Evolutionary conservation across 768 basidiomycete genomes (phyloP).

Genomic region (Jaapia argillacea): DNA sequence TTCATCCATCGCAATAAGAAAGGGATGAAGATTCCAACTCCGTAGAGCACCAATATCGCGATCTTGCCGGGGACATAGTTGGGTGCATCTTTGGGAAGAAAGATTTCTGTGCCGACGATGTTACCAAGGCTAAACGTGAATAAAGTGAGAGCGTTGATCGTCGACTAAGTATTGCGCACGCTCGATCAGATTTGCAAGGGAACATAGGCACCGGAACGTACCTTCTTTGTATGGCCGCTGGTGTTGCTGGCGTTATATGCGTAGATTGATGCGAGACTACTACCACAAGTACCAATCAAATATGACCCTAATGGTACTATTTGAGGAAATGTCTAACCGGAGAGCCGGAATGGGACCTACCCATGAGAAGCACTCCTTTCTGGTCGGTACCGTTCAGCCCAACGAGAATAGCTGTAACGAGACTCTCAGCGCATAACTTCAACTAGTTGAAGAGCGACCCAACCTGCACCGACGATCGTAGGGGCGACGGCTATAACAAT

Average conservation of each 20-base stretch:
- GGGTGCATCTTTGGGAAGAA: constrained; percentile 52
- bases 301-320: constrained; percentile 29
- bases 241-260: constrained; percentile 60
- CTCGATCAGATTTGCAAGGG: not conserved
- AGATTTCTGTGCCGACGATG: constrained; percentile 53
- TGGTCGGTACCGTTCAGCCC: constrained; percentile 37
- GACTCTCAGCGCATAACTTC: not conserved
- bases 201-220: constrained; percentile 2
- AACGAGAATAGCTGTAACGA: constrained; percentile 33
- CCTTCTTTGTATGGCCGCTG: constrained; percentile 58
- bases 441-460: constrained; percentile 2
- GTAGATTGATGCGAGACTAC: constrained; percentile 47
- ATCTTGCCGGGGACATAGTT: constrained; percentile 59
- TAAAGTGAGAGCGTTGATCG: constrained; percentile 51
- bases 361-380: constrained; percentile 47
- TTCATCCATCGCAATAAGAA: constrained; percentile 45
- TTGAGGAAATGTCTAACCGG: not conserved
- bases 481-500: constrained; percentile 48
- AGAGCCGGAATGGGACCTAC: constrained; percentile 17
- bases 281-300: constrained; percentile 45
- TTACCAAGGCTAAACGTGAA: constrained; percentile 49
- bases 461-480: constrained; percentile 47
- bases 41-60: constrained; percentile 50
- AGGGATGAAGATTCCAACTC: constrained; percentile 37
- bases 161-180: constrained; percentile 22